These are phyloP conservation scores for Metschnikowia lachancei DNA, from an alignment of 805 yeast species.

Conservation along the genomic window DNA sequence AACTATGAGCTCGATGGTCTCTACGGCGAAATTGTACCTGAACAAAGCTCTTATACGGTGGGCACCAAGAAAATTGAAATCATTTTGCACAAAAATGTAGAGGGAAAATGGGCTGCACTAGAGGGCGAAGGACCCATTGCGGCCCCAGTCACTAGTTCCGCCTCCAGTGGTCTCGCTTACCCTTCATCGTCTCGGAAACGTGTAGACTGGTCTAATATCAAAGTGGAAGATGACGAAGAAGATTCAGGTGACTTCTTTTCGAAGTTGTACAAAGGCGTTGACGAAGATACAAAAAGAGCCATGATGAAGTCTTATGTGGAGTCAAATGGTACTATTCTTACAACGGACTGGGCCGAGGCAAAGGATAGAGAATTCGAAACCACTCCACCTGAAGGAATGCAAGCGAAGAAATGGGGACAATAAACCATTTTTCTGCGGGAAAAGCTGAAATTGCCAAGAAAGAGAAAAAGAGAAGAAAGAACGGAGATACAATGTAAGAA, in stretches of 20 bases:
- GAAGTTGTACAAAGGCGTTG: slow-evolving; percentile 70
- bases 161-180: slow-evolving; percentile 32
- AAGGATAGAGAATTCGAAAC: slow-evolving; percentile 59
- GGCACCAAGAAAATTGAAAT: slow-evolving; percentile 76
- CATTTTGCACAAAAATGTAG: slow-evolving; percentile 46
- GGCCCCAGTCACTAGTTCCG: background rate
- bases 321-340: slow-evolving; percentile 88
- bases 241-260: slow-evolving; percentile 63
- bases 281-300: slow-evolving; percentile 84
- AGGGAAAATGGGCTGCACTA: slow-evolving; percentile 54
- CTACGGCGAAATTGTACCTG: slow-evolving; percentile 48
- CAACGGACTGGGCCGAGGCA: slow-evolving; percentile 93
- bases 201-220: slow-evolving; percentile 64
- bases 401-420: slow-evolving; percentile 49
- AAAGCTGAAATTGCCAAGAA: background rate
- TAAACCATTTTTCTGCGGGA: background rate
- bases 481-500: background rate
- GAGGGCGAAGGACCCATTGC: slow-evolving; percentile 29
- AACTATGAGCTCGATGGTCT: slow-evolving; percentile 55
- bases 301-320: slow-evolving; percentile 97
- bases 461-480: background rate
- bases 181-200: slow-evolving; percentile 65
- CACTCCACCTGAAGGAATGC: slow-evolving; percentile 74
- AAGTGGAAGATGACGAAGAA: slow-evolving; percentile 44
- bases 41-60: slow-evolving; percentile 46